Percentiles rank a stretch among this genome's conserved stretches.
Conservation (phyloP, 2,329 filamentous ascomycete species). For the Chaetomium olivaceum region DNA sequence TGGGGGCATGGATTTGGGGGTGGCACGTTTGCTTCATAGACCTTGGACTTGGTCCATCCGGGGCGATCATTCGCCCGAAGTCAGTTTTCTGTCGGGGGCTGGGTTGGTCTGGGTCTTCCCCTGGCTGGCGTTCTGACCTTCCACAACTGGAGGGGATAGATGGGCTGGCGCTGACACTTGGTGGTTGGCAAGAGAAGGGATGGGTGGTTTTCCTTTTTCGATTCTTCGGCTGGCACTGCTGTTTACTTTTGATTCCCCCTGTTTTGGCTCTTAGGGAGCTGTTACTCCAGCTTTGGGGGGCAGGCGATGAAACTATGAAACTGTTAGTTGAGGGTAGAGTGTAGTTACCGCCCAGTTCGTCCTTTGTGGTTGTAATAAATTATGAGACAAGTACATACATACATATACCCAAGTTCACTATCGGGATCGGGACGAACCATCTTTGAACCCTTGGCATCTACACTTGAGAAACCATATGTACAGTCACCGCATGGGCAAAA, state of each 20-base stretch:
- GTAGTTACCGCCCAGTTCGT: background rate
- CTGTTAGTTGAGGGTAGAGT: background rate
- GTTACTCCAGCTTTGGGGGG: background rate
- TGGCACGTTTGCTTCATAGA: background rate
- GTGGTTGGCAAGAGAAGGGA: background rate
- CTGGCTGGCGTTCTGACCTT: background rate
- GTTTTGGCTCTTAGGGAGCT: background rate
- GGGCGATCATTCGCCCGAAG: background rate
- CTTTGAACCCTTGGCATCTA: background rate
- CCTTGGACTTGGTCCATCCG: background rate
- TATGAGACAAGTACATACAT: background rate
- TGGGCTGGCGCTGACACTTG: background rate
- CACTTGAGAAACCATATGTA: background rate
- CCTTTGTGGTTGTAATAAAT: background rate
- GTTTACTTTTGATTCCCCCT: background rate
- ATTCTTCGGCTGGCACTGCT: constrained; percentile 3
- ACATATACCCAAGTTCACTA: no score
- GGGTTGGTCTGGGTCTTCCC: background rate
- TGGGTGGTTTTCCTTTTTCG: background rate
- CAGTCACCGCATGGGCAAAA: no score
- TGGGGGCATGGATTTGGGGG: background rate
- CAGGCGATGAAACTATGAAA: background rate
- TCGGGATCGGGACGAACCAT: background rate
- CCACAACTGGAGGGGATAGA: background rate
- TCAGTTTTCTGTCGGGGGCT: background rate